These are phyloP conservation scores for Geosmithia flava DNA, from an alignment of 2,329 filamentous ascomycete genomes.

Conservation along the genomic window DNA sequence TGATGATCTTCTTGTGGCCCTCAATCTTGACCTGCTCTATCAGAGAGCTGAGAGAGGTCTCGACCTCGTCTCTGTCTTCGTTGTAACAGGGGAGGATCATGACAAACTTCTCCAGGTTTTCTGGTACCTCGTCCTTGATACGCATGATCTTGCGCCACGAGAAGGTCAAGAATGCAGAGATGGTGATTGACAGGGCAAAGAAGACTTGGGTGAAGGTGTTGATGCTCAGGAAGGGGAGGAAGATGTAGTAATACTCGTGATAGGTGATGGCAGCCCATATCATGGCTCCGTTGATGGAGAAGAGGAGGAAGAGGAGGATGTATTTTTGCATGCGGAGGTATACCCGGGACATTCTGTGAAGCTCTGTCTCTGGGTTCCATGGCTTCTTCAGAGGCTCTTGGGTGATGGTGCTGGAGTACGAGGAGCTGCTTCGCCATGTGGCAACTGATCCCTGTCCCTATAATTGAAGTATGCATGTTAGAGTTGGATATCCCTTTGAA, in stretches of 20 bases:
- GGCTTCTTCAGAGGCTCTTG: conserved; percentile 14
- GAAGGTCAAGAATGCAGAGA: conserved; percentile 10
- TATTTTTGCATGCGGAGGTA: conserved; percentile 25
- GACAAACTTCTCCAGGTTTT: conserved; percentile 28
- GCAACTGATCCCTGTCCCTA: not conserved
- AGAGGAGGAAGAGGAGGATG: conserved; percentile 21
- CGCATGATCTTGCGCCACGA: conserved; percentile 15
- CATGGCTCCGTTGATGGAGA: conserved; percentile 18
- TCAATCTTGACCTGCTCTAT: conserved; percentile 28
- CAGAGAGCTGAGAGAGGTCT: conserved; percentile 30
- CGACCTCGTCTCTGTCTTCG: conserved; percentile 29
- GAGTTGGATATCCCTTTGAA: too few relatives aligned
- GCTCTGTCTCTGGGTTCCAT: conserved; percentile 25
- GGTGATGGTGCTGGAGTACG: conserved; percentile 1
- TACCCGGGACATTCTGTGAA: conserved; percentile 22
- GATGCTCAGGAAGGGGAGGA: conserved; percentile 31
- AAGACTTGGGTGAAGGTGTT: conserved; percentile 28
- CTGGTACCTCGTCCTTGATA: conserved; percentile 8
- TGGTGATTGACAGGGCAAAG: conserved; percentile 25
- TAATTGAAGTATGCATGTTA: too few relatives aligned
- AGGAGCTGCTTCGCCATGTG: not conserved
- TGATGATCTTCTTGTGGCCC: conserved; percentile 26
- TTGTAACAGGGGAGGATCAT: conserved; percentile 36
- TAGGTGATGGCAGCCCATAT: conserved; percentile 23
- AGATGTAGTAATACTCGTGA: conserved; percentile 27